These are phyloP conservation scores for Solanum dulcamara DNA, from an alignment of 257 asterid genomes.

Conservation along the genomic window DNA sequence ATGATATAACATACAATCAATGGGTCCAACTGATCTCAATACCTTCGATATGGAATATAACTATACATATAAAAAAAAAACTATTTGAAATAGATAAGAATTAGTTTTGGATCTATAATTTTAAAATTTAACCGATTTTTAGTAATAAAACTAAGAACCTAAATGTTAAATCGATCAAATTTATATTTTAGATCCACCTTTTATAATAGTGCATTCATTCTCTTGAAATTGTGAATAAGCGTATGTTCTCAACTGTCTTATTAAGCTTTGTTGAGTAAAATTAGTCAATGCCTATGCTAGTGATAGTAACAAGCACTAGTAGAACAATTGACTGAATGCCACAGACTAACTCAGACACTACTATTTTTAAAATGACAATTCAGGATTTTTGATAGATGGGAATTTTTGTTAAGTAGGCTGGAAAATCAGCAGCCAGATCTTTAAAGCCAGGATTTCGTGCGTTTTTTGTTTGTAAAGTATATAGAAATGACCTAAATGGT, in stretches of 20 bases:
- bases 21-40: too few relatives aligned
- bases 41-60: too few relatives aligned
- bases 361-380: neutral
- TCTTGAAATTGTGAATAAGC: too few relatives aligned
- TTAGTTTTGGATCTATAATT: too few relatives aligned
- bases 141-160: too few relatives aligned
- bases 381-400: neutral
- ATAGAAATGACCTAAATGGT: neutral
- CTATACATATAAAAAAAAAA: too few relatives aligned
- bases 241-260: neutral
- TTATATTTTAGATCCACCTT: too few relatives aligned
- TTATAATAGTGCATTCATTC: too few relatives aligned
- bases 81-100: too few relatives aligned
- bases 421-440: neutral
- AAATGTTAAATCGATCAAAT: too few relatives aligned
- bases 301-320: neutral
- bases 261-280: neutral
- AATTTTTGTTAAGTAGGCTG: neutral
- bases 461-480: neutral
- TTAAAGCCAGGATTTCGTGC: neutral
- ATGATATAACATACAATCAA: too few relatives aligned
- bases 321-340: neutral
- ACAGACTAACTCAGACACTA: neutral
- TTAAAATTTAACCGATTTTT: too few relatives aligned
- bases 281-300: fast-evolving